Conservation (phyloP, 1,284 basidiomycete genomes). For the Cystobasidium sp. region DNA sequence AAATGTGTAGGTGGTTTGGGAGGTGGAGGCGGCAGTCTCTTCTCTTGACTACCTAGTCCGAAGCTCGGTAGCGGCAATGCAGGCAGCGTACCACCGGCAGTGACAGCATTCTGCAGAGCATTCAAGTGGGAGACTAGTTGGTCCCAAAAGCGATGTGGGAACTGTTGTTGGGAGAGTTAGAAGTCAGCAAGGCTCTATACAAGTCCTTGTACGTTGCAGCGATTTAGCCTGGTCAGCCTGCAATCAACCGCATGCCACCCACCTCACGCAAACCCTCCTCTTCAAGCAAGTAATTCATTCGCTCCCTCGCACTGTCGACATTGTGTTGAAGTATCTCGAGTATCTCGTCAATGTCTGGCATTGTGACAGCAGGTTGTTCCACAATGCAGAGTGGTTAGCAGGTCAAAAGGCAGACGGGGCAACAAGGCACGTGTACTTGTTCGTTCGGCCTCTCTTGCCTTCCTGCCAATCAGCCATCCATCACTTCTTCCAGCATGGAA, state of each 20-base stretch:
- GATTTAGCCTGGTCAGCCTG: neutral
- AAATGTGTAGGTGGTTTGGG: constrained; percentile 29
- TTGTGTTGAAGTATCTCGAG: constrained; percentile 38
- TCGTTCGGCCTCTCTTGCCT: neutral
- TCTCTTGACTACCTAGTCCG: constrained; percentile 18
- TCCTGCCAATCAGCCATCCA: neutral
- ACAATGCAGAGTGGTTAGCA: neutral
- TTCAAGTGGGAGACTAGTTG: constrained; percentile 10
- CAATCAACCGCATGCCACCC: neutral
- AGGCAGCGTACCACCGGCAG: constrained; percentile 36
- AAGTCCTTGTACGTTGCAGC: neutral
- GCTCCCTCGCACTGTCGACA: constrained; percentile 25
- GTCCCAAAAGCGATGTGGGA: constrained; percentile 33
- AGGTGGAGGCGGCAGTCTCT: constrained; percentile 5
- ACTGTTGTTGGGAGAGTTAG: neutral
- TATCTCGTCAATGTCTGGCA: constrained; percentile 42
- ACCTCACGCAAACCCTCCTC: constrained; percentile 36
- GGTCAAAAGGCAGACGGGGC: neutral
- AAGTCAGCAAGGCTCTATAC: neutral
- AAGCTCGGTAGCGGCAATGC: constrained; percentile 21
- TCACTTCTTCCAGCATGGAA: no score
- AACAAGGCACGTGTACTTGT: neutral
- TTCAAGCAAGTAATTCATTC: constrained; percentile 22
- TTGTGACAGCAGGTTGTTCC: neutral
- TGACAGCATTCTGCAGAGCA: constrained; percentile 28